These are phyloP conservation scores for Tagetes patula DNA, from an alignment of 129 eudicot genomes.

Conservation along the genomic window DNA sequence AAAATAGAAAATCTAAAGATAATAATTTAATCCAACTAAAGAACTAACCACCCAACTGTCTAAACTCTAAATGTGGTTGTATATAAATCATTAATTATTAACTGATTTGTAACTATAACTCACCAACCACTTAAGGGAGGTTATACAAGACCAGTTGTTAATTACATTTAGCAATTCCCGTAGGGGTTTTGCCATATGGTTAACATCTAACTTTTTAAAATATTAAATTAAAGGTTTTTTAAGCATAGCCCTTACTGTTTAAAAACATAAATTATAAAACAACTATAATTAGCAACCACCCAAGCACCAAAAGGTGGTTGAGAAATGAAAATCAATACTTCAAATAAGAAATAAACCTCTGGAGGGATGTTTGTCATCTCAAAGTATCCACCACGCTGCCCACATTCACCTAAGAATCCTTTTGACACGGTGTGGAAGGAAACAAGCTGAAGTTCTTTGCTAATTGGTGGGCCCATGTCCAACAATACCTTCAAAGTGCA, in stretches of 20 bases:
- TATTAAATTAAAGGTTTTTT: not conserved
- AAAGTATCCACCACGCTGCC: constrained; percentile 97
- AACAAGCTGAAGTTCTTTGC: constrained; percentile 88
- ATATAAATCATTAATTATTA: too few species aligned
- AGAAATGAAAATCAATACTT: not conserved
- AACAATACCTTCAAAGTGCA: constrained; percentile 58
- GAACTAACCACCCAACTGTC: not conserved
- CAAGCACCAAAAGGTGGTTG: not conserved
- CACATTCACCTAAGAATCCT: constrained; percentile 98
- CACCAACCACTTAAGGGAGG: not conserved
- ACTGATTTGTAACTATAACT: not conserved
- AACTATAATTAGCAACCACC: not conserved
- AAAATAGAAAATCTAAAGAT: not conserved
- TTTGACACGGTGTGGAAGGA: constrained; percentile 96
- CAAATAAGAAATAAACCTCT: constrained; percentile 45
- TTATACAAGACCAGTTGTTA: not conserved
- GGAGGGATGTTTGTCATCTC: constrained; percentile 99
- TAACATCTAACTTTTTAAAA: too few species aligned
- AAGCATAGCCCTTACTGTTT: not conserved
- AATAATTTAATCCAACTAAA: not conserved
- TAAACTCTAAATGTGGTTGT: not conserved
- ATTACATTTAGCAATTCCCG: not conserved
- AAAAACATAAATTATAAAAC: not conserved
- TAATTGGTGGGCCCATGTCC: constrained; percentile 89
- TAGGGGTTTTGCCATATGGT: not conserved